Percentiles rank a stretch among this genome's conserved stretches.
Evolutionary conservation across 768 basidiomycete genomes (phyloP).

Genomic region (Mrakia frigida): DNA sequence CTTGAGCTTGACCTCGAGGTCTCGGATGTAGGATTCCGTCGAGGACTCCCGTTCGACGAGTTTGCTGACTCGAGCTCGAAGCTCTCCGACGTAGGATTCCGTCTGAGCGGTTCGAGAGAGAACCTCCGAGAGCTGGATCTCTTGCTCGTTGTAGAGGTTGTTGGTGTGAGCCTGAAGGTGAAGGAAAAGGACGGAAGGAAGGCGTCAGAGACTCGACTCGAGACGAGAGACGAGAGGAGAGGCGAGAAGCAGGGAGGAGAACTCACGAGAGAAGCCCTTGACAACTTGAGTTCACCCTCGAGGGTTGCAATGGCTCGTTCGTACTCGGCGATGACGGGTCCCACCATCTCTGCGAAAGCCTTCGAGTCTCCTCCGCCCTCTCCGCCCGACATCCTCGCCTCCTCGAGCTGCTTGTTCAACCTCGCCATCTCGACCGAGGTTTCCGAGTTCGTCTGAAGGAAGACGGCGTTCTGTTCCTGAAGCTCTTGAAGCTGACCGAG

Average conservation of each 20-base stretch:
- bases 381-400: constrained; percentile 19
- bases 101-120: constrained; percentile 60
- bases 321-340: constrained; percentile 97
- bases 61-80: constrained; percentile 71
- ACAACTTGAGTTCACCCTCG: constrained; percentile 84
- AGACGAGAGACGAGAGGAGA: not conserved
- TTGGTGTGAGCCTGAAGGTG: constrained; percentile 65
- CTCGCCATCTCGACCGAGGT: constrained; percentile 26
- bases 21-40: constrained; percentile 91
- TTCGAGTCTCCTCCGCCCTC: constrained; percentile 11
- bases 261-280: constrained; percentile 65
- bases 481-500: constrained; percentile 19
- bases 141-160: constrained; percentile 86
- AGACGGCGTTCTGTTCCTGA: constrained; percentile 19
- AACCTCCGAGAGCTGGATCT: constrained; percentile 59
- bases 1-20: constrained; percentile 88
- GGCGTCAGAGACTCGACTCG: not conserved
- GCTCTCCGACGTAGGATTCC: constrained; percentile 80
- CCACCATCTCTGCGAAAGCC: constrained; percentile 55
- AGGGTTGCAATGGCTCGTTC: constrained; percentile 93
- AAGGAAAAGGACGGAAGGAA: not conserved
- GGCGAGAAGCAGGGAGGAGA: too few relatives aligned
- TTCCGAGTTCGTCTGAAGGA: constrained; percentile 15
- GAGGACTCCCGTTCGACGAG: constrained; percentile 81
- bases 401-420: constrained; percentile 25